Evolutionary conservation across 495 filamentous ascomycete species (phyloP).

Genomic region (Penicillium tannophilum): DNA sequence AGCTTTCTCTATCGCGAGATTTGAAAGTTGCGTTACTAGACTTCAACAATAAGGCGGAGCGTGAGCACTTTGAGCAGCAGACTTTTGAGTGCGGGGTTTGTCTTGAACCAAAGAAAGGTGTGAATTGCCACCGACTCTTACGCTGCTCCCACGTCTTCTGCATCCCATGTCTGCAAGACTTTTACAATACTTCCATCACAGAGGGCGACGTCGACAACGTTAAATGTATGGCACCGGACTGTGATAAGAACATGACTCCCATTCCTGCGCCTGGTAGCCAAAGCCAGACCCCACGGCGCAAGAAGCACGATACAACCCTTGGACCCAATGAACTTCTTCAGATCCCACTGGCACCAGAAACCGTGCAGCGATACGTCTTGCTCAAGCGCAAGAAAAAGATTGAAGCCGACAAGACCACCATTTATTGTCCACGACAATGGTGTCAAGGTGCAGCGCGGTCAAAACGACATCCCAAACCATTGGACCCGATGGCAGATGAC

Average conservation of each 20-base stretch:
- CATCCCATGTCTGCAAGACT: conserved; percentile 78
- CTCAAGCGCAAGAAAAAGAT: conserved; percentile 90
- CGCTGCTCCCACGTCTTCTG: conserved; percentile 93
- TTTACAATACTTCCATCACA: conserved; percentile 82
- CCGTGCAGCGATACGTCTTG: conserved; percentile 80
- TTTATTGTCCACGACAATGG: conserved; percentile 95
- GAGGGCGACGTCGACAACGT: conserved; percentile 81
- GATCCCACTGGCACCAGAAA: conserved; percentile 73
- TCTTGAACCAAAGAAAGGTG: conserved; percentile 89
- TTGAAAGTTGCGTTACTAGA: conserved; percentile 76
- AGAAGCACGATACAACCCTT: conserved; percentile 63
- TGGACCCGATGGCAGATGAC: conserved; percentile 51
- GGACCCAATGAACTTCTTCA: conserved; percentile 86
- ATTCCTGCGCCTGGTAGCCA: conserved; percentile 17
- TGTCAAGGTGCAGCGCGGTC: conserved; percentile 89
- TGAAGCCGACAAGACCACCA: conserved; percentile 85
- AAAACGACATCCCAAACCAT: conserved; percentile 72
- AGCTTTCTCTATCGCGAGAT: conserved; percentile 45
- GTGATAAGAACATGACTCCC: conserved; percentile 60
- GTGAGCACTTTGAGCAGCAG: conserved; percentile 73
- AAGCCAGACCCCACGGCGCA: conserved; percentile 33
- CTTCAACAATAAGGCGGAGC: conserved; percentile 72
- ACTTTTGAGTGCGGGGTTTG: conserved; percentile 93
- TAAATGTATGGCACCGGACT: conserved; percentile 74
- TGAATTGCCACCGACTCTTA: conserved; percentile 72